phyloP scores from a whole-genome alignment of 164 flowering plant species.

The Magnolia changhungtana region DNA sequence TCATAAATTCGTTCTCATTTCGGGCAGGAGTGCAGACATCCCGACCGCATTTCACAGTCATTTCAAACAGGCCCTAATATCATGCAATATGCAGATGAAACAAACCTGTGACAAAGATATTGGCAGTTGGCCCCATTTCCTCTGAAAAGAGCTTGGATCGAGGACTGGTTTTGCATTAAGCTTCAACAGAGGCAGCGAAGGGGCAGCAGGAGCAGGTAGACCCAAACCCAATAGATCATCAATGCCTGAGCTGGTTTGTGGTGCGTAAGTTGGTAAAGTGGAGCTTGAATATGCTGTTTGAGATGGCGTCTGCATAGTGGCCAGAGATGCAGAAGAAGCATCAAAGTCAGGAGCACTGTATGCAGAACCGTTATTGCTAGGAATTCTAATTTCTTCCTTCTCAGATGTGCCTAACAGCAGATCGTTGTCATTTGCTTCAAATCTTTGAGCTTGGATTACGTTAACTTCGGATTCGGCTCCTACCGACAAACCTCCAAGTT shows the following conservation, averaged over 20 bases:
- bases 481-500: conserved; percentile 68
- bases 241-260: conserved; percentile 49
- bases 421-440: conserved; percentile 90
- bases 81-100: background rate
- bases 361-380: conserved; percentile 62
- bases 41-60: background rate
- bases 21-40: background rate
- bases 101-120: conserved; percentile 68
- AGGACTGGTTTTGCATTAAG: conserved; percentile 74
- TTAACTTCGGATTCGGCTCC: conserved; percentile 50
- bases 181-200: conserved; percentile 56
- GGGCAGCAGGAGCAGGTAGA: conserved; percentile 20
- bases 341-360: conserved; percentile 69
- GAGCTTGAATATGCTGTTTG: conserved; percentile 40
- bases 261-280: conserved; percentile 25
- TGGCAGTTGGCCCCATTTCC: conserved; percentile 91
- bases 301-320: conserved; percentile 30
- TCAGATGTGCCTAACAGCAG: conserved; percentile 73
- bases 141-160: conserved; percentile 85
- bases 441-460: conserved; percentile 49
- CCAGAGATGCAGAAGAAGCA: conserved; percentile 30
- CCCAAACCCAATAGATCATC: conserved; percentile 77
- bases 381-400: conserved; percentile 65
- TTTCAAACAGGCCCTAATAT: background rate
- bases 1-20: background rate